Evolutionary conservation across 78 protist species (phyloP).

Genomic region (Dictyostelium firmibasis): DNA sequence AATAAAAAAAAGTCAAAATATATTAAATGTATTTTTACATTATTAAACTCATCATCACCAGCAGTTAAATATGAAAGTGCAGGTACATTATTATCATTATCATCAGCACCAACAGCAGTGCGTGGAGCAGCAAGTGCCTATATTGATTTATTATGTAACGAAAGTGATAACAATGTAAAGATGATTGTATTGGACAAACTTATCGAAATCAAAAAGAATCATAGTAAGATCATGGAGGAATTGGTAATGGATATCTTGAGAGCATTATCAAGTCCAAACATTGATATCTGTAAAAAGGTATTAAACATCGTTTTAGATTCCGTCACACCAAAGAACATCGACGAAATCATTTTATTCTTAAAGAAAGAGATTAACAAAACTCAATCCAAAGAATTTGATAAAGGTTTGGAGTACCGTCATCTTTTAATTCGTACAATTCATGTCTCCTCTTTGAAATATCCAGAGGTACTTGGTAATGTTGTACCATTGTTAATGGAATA

Average conservation of each 20-base stretch:
- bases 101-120: constrained; percentile 93
- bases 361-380: constrained; percentile 93
- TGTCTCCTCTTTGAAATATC: constrained; percentile 91
- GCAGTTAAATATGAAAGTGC: constrained; percentile 88
- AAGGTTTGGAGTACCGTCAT: constrained; percentile 90
- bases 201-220: constrained; percentile 81
- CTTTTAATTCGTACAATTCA: constrained; percentile 93
- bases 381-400: constrained; percentile 69
- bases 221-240: constrained; percentile 88
- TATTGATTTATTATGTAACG: constrained; percentile 86
- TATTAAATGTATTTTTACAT: constrained; percentile 87
- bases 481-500: constrained; percentile 94
- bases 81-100: constrained; percentile 82
- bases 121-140: constrained; percentile 90
- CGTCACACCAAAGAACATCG: constrained; percentile 88
- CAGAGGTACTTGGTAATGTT: constrained; percentile 90
- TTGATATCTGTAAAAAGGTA: constrained; percentile 91
- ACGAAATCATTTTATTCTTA: constrained; percentile 86
- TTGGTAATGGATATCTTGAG: constrained; percentile 96
- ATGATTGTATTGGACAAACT: constrained; percentile 93
- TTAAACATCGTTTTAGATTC: constrained; percentile 89
- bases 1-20: constrained; percentile 76
- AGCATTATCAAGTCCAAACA: constrained; percentile 89
- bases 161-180: constrained; percentile 95
- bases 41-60: constrained; percentile 87